Base-by-base conservation (phyloP, 306 rosid genomes). In the Fagus crenata region DNA sequence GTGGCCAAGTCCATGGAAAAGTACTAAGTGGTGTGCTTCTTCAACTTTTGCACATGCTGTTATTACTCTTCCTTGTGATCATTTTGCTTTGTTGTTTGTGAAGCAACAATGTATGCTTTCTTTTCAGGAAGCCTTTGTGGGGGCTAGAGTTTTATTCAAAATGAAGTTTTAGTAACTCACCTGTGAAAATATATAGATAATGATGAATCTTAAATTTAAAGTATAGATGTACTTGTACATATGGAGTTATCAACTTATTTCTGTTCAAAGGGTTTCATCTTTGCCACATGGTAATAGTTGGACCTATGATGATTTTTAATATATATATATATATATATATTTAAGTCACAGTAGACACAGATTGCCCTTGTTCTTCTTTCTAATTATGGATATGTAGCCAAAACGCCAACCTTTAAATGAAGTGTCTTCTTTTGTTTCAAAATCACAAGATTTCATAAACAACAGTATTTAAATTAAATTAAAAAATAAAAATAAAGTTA, bases 1-100 rank as follows among this genome's bases (percentile, higher is more conserved):
- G 0, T 11, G 67, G 40, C 67, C 37, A 32, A 0, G 0, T 60
- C 67, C 11, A 15, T 8, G 7, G 67, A 60, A 54, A 28, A 54
- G n/a, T 60, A 35, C 67, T 1, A 17, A 12, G 33, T 60, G n/a
- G 67, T 60, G n/a, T 60, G 67, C 7, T 32, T 60, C 67, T n/a
- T 54, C 60, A 60, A 32, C 67, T 60, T 60, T 14, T 60, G 67
- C 67, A 32, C n/a, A 60, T 31, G 67, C 31, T 60, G 7, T 60
- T 60, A 59, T 59, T 31, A 32, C 67, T 32, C 67, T 4, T 60
- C 67, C 67, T 11, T 60, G 40, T 60, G 67, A 60, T 60, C 40
- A 4, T 60, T 60, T 33, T 9, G 67, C 67, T 11, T 59, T 59
- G 12, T 31, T 54, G 67, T 12, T 59, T 59, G 37, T 59, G 67